Evolutionary conservation across 140 eudicot genomes (phyloP).

Genomic region (Artemisia princeps): DNA sequence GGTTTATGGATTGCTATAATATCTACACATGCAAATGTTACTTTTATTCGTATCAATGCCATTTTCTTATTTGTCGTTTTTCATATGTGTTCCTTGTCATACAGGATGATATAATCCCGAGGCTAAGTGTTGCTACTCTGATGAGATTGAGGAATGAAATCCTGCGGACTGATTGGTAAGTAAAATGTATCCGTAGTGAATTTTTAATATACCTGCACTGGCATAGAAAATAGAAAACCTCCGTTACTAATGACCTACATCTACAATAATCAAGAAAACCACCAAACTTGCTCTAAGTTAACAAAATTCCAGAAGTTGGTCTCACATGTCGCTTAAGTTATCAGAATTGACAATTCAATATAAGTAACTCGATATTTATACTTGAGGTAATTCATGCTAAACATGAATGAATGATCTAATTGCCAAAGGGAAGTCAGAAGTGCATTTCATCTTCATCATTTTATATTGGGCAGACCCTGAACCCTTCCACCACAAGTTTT

Average conservation of each 20-base stretch:
- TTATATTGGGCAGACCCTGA: too few species aligned
- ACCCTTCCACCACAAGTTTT: too few species aligned
- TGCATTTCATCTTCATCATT: too few species aligned
- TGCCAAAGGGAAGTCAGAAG: too few species aligned
- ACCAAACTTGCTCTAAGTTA: background rate
- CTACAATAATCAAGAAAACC: background rate
- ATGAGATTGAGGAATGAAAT: slow-evolving; percentile 86
- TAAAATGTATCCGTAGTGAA: slow-evolving; percentile 5
- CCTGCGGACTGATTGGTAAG: slow-evolving; percentile 89
- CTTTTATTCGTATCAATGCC: slow-evolving; percentile 1
- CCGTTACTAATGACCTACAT: too few species aligned
- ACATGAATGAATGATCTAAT: too few species aligned
- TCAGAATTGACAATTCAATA: background rate
- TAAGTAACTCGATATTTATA: too few species aligned
- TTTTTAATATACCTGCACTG: slow-evolving; percentile 4
- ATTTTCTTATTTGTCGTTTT: slow-evolving; percentile 4
- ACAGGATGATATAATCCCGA: slow-evolving; percentile 94
- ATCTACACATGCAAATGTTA: slow-evolving; percentile 1
- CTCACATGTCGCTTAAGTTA: background rate
- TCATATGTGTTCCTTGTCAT: background rate
- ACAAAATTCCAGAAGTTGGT: too few species aligned
- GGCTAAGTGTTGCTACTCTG: slow-evolving; percentile 76
- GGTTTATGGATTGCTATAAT: slow-evolving; percentile 4
- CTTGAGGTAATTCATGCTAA: too few species aligned
- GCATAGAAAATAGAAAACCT: background rate